Base-by-base conservation (phyloP, 164 flowering plant genomes). In the Dillenia suffruticosa region DNA sequence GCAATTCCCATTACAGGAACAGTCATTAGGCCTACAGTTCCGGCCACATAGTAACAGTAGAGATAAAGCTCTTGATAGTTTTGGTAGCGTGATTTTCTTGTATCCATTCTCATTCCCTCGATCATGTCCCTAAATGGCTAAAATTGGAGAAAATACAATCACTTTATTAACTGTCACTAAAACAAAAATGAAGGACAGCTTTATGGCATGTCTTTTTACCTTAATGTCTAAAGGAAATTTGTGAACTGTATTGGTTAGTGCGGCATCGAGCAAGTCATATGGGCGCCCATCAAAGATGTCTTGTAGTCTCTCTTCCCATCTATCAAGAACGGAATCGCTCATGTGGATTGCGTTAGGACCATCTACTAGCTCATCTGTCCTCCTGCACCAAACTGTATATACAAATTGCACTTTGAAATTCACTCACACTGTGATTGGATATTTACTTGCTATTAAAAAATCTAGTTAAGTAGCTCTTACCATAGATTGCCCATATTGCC, bases 401-500 rank as follows among this genome's bases (percentile, higher is more conserved):
- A 58, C 43, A 48, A 40, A 44, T 51, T 58, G 22, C 54, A 32
- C 9, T 9, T 54, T 4, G 1, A 19, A 15, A 46, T 50, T 19
- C 12, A 9, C 53, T 10, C 51, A 43, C 12, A 55, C 22, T 44
- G 26, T 10, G 32, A 50, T 13, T 19, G 12, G 32, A 13, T 17
- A 22, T 46, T 11, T 16, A 58, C 6, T 16, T 46, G 44, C 13
- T 9, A 11, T 44, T 15, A 7, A 0, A 44, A 15, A 44, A 8
- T 44, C 3, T 12, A 46, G 24, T 17, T 11, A 17, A 32, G 15
- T 16, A 22, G 14, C 2, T 40, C 83, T 69, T 48, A 85, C 93
- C 93, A 69, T 89, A 87, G 24, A 87, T 82, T 45, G 93, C 91
- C 96, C 93, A 85, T 54, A 87, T 85, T 0, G 96, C 96, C 63